A percentile compares a stretch with the other conserved stretches of the same genome.
Evolutionary conservation across 2,329 filamentous ascomycete genomes (phyloP).

Genomic region (Pezicula neosporulosa): DNA sequence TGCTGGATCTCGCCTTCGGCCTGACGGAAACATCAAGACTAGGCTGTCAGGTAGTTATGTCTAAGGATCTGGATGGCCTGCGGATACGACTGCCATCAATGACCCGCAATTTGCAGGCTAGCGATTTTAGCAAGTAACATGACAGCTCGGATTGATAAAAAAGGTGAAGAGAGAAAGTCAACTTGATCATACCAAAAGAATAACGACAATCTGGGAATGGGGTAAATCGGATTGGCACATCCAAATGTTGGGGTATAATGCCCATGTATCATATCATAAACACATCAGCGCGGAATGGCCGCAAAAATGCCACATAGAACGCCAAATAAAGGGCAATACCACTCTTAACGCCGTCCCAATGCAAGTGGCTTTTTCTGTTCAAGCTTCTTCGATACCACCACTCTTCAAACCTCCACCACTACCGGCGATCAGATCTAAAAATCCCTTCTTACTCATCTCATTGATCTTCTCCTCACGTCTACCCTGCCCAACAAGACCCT

Average conservation of each 20-base stretch:
- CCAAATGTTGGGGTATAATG: neutral
- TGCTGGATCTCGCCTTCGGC: constrained; percentile 72
- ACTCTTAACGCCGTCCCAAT: neutral
- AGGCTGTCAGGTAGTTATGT: constrained; percentile 69
- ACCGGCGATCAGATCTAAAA: constrained; percentile 81
- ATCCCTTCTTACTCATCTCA: constrained; percentile 96
- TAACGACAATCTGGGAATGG: neutral
- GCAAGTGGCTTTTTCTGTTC: constrained; percentile 3
- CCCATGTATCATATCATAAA: constrained; percentile 2
- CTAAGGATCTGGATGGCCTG: constrained; percentile 81
- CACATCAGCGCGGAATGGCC: neutral
- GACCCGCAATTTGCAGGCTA: constrained; percentile 94
- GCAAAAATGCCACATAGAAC: neutral
- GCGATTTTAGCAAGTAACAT: constrained; percentile 67
- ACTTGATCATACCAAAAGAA: neutral
- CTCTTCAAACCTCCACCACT: constrained; percentile 58
- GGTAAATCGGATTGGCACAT: neutral
- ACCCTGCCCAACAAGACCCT: constrained; percentile 74
- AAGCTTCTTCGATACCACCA: constrained; percentile 43
- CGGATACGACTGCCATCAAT: constrained; percentile 83
- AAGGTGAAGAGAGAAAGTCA: neutral
- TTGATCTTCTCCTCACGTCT: constrained; percentile 84
- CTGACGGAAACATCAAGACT: constrained; percentile 63
- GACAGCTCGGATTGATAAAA: constrained; percentile 4
- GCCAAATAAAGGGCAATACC: neutral